A percentile compares a stretch with the other conserved stretches of the same genome.
phyloP scores from a whole-genome alignment of 352 stramenopile species.

The Chrysophaeum taylorii region DNA sequence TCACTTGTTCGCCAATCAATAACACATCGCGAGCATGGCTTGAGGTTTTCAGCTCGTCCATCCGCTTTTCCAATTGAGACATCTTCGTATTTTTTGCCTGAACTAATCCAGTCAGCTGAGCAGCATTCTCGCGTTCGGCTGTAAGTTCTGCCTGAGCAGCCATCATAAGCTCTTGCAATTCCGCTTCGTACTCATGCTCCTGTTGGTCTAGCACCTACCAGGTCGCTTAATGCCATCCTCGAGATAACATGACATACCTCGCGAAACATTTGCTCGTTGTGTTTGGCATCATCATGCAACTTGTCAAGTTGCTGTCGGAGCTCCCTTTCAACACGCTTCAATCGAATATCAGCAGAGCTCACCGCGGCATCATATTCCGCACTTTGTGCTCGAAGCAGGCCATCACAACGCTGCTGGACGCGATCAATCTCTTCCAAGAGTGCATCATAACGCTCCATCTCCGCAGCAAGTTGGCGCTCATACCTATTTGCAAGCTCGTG shows the following conservation, averaged over 20 bases:
- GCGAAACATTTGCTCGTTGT: constrained; percentile 39
- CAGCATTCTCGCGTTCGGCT: constrained; percentile 35
- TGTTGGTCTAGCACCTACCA: constrained; percentile 39
- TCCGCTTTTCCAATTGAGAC: constrained; percentile 39
- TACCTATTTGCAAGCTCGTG: constrained; percentile 83
- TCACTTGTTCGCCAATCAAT: constrained; percentile 31
- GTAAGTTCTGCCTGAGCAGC: constrained; percentile 36
- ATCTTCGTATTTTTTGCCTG: constrained; percentile 39
- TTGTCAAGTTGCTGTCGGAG: constrained; percentile 30
- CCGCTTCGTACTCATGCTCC: constrained; percentile 47
- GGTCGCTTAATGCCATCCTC: too few relatives aligned
- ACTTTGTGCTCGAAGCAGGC: constrained; percentile 54
- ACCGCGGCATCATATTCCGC: constrained; percentile 22
- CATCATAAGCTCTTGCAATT: constrained; percentile 42
- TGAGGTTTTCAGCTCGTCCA: constrained; percentile 20
- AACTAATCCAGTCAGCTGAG: constrained; percentile 32
- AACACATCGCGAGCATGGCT: constrained; percentile 30
- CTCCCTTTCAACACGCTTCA: constrained; percentile 27
- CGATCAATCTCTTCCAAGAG: constrained; percentile 71
- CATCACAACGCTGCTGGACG: constrained; percentile 70
- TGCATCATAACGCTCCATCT: constrained; percentile 68
- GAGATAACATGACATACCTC: too few relatives aligned
- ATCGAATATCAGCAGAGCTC: constrained; percentile 14
- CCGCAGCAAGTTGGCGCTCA: constrained; percentile 71
- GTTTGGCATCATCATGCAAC: constrained; percentile 36